Evolutionary conservation across 805 yeast species (phyloP).

Genomic region (Saccharomycopsis fodiens): DNA sequence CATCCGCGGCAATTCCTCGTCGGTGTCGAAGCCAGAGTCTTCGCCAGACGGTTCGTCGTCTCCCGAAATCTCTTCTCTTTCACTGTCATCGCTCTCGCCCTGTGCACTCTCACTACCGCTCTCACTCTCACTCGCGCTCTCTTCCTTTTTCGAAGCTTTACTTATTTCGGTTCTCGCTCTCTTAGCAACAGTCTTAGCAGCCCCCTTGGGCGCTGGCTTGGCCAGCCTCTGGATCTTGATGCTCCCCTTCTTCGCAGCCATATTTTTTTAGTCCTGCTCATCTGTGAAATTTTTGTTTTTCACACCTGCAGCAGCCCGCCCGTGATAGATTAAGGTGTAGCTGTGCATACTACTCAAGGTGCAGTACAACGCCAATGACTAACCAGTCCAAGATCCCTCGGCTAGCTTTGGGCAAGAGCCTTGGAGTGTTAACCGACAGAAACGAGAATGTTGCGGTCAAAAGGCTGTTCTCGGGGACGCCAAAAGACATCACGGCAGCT

Average conservation of each 20-base stretch:
- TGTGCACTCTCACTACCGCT: slow-evolving; percentile 7
- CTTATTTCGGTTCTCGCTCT: too few species aligned
- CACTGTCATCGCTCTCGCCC: slow-evolving; percentile 19
- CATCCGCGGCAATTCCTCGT: slow-evolving; percentile 34
- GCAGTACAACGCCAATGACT: too few species aligned
- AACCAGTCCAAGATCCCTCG: slow-evolving; percentile 13
- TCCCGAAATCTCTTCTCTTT: slow-evolving; percentile 21
- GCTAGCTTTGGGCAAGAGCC: slow-evolving; percentile 1
- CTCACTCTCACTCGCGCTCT: not conserved
- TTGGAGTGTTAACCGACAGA: not conserved
- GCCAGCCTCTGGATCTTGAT: not conserved
- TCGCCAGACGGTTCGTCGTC: slow-evolving; percentile 21
- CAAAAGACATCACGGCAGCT: too few species aligned
- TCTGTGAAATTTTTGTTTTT: too few species aligned
- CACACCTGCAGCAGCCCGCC: too few species aligned
- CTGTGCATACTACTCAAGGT: too few species aligned
- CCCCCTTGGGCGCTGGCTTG: not conserved
- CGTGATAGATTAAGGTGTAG: too few species aligned
- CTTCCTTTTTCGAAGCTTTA: not conserved
- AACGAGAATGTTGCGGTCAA: not conserved
- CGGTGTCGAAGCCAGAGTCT: slow-evolving; percentile 25
- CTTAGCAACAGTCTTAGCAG: too few species aligned
- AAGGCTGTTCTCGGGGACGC: too few species aligned
- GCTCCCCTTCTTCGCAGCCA: too few species aligned
- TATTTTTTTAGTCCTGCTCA: too few species aligned